phyloP scores from a whole-genome alignment of 169 alveolate genomes.

The Toxoplasma gondii region DNA sequence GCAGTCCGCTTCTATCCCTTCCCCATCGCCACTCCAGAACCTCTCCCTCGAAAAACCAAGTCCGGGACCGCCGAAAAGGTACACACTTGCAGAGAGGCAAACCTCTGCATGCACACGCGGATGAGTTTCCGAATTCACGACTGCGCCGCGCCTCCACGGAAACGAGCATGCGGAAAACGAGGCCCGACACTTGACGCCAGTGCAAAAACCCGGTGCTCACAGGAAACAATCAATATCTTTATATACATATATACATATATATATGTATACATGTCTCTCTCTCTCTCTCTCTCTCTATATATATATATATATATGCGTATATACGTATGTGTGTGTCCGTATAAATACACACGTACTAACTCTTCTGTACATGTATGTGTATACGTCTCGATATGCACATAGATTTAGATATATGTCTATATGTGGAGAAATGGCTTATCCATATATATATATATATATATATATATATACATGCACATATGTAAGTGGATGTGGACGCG shows the following conservation, averaged over 20 bases:
- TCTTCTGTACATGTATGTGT: too few species aligned
- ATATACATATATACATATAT: not conserved
- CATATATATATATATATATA: not conserved
- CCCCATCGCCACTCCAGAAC: constrained; percentile 36
- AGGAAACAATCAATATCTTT: not conserved
- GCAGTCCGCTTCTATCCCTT: constrained; percentile 37
- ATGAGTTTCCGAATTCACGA: not conserved
- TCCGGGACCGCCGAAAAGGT: not conserved
- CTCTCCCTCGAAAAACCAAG: constrained; percentile 2
- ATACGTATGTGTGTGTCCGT: not conserved
- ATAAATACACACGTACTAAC: not conserved
- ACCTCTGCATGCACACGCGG: not conserved
- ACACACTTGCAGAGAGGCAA: not conserved
- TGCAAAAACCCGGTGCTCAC: not conserved
- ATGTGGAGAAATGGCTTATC: too few species aligned
- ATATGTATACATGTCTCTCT: not conserved
- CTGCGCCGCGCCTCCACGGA: too few species aligned
- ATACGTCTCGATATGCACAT: not conserved
- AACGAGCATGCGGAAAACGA: constrained; percentile 1
- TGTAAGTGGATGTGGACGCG: not conserved
- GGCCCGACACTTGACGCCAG: not conserved
- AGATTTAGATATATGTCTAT: too few species aligned
- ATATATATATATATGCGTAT: not conserved
- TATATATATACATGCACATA: not conserved
- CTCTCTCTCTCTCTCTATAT: not conserved